Evolutionary conservation across 352 stramenopile genomes (phyloP).

Genomic region (Phytophthora pluvialis): DNA sequence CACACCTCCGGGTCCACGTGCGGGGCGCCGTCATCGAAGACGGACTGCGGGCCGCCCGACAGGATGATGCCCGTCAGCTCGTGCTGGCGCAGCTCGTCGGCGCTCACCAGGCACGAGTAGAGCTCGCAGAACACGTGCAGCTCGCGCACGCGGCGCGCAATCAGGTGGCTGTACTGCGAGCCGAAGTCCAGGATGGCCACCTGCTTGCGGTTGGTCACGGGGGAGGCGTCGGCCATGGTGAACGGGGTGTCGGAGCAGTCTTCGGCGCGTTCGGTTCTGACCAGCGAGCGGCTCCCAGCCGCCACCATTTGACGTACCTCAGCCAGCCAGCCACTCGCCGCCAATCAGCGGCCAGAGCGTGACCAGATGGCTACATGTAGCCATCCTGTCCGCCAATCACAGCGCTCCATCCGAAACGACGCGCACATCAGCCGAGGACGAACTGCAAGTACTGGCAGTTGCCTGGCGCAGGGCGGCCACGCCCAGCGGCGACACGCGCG

Average conservation of each 20-base stretch:
- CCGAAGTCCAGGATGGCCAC: constrained; percentile 99
- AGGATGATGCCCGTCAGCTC: constrained; percentile 98
- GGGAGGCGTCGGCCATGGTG: constrained; percentile 70
- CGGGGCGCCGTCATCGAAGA: constrained; percentile 96
- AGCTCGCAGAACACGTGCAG: constrained; percentile 99
- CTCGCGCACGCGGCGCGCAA: constrained; percentile 97
- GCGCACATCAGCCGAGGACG: constrained; percentile 15
- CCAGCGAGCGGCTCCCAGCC: constrained; percentile 7
- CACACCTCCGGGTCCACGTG: constrained; percentile 96
- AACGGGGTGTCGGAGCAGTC: constrained; percentile 25
- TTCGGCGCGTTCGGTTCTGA: constrained; percentile 41
- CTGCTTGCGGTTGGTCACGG: constrained; percentile 93
- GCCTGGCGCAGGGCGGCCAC: constrained; percentile 34
- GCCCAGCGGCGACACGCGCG: constrained; percentile 45
- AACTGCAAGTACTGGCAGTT: background rate
- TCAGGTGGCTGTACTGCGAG: constrained; percentile 99
- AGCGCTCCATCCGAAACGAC: constrained; percentile 24
- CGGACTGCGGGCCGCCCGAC: constrained; percentile 95
- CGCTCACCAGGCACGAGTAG: constrained; percentile 97
- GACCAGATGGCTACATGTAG: constrained; percentile 25
- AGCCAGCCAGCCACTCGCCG: constrained; percentile 21
- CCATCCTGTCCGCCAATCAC: constrained; percentile 42
- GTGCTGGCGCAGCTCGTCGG: constrained; percentile 93
- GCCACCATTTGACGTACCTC: constrained; percentile 10
- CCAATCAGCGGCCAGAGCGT: constrained; percentile 30